Base-by-base conservation (phyloP, 176 grass and related monocot genomes). In the Themeda triandra region DNA sequence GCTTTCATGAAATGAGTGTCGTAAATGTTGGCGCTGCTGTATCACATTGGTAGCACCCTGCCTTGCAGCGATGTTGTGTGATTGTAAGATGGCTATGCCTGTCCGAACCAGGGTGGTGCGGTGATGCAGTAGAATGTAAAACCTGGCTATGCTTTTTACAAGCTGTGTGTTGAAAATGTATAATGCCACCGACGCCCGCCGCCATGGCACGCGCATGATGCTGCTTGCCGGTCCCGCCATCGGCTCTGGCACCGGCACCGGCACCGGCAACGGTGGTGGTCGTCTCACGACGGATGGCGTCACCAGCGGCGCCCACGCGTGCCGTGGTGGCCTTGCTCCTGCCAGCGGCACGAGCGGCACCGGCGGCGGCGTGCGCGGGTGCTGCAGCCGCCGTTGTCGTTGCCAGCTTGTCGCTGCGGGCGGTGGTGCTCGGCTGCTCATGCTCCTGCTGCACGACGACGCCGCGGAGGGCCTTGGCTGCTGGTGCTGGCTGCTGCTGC, bases 1-100 rank as follows among this genome's bases (percentile, higher is more conserved):
- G 96, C 92, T 65, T 96, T 94, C 49, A 80, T 90, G 49, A 65
- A 41, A 35, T 90, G 83, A 63, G 24, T 28, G 1, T 63, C 19
- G 6, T 29, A 30, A 10, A 60, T 23, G 31, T 24, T 4, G 5
- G 7, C 3, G n/a, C 45, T 54, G 79, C 25, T 42, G 21, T 32
- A 31, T 71, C 2, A 13, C 56, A 67, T 44, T 60, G 24, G n/a
- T 19, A 69, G 14, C 33, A 51, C 53, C 11, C n/a, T 65, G 25
- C 79, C 4, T 80, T 84, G 54, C 54, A 58, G 8, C 3, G 19
- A n/a, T 58, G 54, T 56, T 58, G 54, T 58, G 21, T 58, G 4
- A 10, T 10, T 58, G 54, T 58, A 58, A n/a, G 54, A 10, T 58
- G 54, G 54, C 21, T n/a, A n/a, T 58, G 8, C 21, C 21, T n/a